Percentiles rank a stretch among this genome's conserved stretches.
Conservation (phyloP, 495 filamentous ascomycete species). For the Xylaria longipes region DNA sequence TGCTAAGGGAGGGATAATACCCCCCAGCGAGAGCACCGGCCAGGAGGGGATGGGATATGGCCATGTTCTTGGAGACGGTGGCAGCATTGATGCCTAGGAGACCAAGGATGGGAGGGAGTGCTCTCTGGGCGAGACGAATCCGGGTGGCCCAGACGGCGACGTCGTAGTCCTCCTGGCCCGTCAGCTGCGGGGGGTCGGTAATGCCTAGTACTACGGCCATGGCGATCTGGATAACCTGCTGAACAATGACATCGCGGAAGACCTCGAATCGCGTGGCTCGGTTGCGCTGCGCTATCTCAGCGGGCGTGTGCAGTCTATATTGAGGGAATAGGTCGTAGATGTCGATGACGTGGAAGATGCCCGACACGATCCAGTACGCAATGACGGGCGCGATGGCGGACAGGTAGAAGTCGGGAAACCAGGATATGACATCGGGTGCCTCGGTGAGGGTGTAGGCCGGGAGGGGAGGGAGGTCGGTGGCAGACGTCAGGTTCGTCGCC, state of each 20-base stretch:
- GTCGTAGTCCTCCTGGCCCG: conserved; percentile 81
- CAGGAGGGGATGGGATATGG: conserved; percentile 64
- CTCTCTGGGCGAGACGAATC: conserved; percentile 72
- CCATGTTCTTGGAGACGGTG: conserved; percentile 61
- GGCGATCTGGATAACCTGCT: conserved; percentile 85
- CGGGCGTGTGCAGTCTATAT: conserved; percentile 91
- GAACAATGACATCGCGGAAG: conserved; percentile 82
- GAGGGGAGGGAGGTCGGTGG: conserved; percentile 72
- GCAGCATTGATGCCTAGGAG: conserved; percentile 64
- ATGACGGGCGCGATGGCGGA: conserved; percentile 75
- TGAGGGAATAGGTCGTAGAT: conserved; percentile 79
- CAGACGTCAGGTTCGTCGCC: conserved; percentile 41
- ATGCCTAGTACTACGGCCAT: conserved; percentile 66
- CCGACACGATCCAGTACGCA: conserved; percentile 88
- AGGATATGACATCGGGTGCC: conserved; percentile 72
- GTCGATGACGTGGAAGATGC: conserved; percentile 87
- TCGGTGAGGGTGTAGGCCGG: conserved; percentile 73
- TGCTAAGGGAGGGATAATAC: conserved; percentile 66
- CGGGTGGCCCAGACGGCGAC: conserved; percentile 81
- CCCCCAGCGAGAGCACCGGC: conserved; percentile 76
- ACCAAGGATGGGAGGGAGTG: conserved; percentile 64
- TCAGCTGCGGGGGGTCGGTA: conserved; percentile 68
- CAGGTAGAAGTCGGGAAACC: conserved; percentile 81
- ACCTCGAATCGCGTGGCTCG: conserved; percentile 83
- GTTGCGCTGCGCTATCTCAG: conserved; percentile 84